Evolutionary conservation across 192 early-diverging fungal species (phyloP), one percentile per base, ranked within the genome.

Genomic region (Chytriomyces confervae): DNA sequence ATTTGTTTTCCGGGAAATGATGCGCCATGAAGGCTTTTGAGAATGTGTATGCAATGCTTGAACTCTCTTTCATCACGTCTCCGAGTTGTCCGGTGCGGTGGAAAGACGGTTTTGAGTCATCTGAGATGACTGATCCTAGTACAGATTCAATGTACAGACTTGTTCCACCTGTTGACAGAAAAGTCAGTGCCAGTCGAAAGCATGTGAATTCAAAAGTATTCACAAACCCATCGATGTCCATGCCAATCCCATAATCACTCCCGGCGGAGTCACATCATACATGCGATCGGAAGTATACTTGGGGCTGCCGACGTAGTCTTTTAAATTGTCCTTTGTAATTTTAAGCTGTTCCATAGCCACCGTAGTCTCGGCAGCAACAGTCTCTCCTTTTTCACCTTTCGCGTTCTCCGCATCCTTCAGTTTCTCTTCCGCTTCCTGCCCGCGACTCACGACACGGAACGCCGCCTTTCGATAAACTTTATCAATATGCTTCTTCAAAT

Each of bases 61-160:
- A 91, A 27, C 93, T 94, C 81, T 99, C 97, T 87, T 99, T 99
- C 96, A 99, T 99, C 46, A 99, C 97, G 81, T 97, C 96, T 60
- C 97, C 97, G 80, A 99, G 87, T 84, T 99, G 96, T 20, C 96
- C 97, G 5, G 97, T 99, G 61, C 91, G 92, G 67, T 91, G 87
- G 64, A 99, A 89, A 8, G 87, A 83, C 8, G 92, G 89, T 68
- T 83, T 87, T 11, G 86, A 88, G 62, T 85, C 87, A 20, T 87
- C 85, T 18, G 82, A 75, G n/a, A 95, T 74, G 9, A 86, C 82
- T 5, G 93, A 91, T 63, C 97, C 95, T 0, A 96, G 87, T 16
- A 96, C 95, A 6, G 95, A 97, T 80, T 99, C 97, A 66, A 98
- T 94, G 80, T 97, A 99, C 0, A 99, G 85, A 1, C 95, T 90